A percentile compares a stretch with the other conserved stretches of the same genome.
phyloP scores from a whole-genome alignment of 257 asterid species.

The Mitragyna speciosa region DNA sequence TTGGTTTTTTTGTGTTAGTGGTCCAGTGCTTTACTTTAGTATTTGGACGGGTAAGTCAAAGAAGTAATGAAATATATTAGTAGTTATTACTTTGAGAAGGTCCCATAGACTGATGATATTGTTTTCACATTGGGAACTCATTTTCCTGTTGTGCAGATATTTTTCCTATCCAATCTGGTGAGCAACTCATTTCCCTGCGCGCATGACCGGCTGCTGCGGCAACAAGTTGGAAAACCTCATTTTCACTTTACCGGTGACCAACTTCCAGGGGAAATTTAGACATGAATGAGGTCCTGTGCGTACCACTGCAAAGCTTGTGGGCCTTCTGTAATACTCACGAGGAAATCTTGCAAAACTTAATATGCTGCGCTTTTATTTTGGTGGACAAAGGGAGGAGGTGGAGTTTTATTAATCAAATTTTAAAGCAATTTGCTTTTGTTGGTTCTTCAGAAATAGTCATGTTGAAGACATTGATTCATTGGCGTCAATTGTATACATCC shows the following conservation, averaged over 20 bases:
- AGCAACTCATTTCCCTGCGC: neutral
- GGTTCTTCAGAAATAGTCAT: neutral
- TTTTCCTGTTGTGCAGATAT: neutral
- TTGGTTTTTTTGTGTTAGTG: neutral
- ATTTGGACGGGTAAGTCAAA: conserved; percentile 11
- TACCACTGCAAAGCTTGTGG: neutral
- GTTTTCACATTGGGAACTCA: conserved; percentile 7
- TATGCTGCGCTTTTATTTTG: neutral
- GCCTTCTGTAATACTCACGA: neutral
- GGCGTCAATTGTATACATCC: neutral
- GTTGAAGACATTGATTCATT: neutral
- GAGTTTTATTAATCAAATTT: neutral
- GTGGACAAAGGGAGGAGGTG: neutral
- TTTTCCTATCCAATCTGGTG: neutral
- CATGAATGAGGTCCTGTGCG: neutral
- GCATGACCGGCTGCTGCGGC: neutral
- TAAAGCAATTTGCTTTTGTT: neutral
- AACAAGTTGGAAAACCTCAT: neutral
- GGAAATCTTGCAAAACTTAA: neutral
- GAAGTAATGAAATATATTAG: neutral
- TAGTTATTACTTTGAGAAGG: conserved; percentile 10
- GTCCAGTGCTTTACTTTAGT: conserved; percentile 1
- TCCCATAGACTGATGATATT: neutral
- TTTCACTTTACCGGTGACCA: neutral
- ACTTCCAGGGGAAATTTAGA: neutral